Conservation (phyloP, 1,284 basidiomycete species). For the Gymnopus androsaceus region DNA sequence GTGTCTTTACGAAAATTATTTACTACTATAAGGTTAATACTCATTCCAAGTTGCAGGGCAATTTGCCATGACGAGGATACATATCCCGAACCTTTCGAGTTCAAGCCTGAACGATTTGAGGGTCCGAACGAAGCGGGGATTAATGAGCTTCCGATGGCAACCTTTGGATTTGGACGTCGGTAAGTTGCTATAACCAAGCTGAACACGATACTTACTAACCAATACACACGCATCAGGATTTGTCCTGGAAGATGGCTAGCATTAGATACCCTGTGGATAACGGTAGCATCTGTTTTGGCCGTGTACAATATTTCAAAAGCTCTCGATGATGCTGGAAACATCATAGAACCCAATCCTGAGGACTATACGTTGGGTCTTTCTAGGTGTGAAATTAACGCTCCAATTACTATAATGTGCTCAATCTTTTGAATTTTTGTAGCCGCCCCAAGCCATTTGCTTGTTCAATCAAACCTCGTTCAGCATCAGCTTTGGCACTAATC, state of each 20-base stretch:
- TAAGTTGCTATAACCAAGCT: background rate
- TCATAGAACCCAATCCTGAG: too few relatives aligned
- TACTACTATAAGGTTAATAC: background rate
- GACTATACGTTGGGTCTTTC: too few relatives aligned
- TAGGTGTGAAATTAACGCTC: too few relatives aligned
- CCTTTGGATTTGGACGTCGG: constrained; percentile 17
- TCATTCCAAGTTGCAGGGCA: background rate
- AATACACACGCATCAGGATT: background rate
- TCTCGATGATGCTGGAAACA: too few relatives aligned
- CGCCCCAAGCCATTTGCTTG: too few relatives aligned
- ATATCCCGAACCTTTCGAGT: background rate
- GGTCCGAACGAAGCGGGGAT: background rate
- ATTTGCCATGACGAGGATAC: background rate
- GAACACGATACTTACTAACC: background rate
- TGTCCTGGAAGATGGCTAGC: constrained; percentile 6
- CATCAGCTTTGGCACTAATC: too few relatives aligned
- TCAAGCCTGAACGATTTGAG: background rate
- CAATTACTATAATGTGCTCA: too few relatives aligned
- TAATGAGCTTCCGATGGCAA: constrained; percentile 6
- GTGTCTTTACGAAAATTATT: background rate
- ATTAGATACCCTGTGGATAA: constrained; percentile 4
- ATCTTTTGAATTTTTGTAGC: too few relatives aligned
- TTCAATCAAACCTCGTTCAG: too few relatives aligned
- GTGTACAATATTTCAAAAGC: background rate
- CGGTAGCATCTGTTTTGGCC: background rate